phyloP scores from a whole-genome alignment of 2,329 filamentous ascomycete genomes.

The Lachnellula willkommii region DNA sequence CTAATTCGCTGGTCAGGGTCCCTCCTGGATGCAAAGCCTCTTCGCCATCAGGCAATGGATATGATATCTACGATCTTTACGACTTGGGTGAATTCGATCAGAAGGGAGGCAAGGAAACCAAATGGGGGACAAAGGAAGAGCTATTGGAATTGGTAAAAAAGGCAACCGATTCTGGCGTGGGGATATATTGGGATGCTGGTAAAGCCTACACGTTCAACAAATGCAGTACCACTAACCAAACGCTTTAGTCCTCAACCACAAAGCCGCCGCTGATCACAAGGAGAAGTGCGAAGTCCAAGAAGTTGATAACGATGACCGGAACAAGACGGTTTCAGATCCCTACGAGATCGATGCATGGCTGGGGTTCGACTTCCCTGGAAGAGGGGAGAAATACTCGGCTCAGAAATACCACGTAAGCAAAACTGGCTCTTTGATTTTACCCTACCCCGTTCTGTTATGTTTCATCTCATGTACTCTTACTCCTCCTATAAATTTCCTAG shows the following conservation, averaged over 20 bases:
- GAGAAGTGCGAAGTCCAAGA: conserved; percentile 59
- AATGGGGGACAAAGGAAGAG: conserved; percentile 64
- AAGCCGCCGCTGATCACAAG: conserved; percentile 60
- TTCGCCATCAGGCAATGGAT: conserved; percentile 57
- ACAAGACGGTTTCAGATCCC: conserved; percentile 46
- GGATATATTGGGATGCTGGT: conserved; percentile 59
- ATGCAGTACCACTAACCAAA: neutral
- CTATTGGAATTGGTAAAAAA: conserved; percentile 46
- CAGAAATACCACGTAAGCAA: conserved; percentile 50
- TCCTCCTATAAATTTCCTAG: too few species aligned
- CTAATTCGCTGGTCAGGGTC: conserved; percentile 36
- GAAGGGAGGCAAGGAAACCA: conserved; percentile 57
- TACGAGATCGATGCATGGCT: conserved; percentile 65
- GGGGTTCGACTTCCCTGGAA: conserved; percentile 59
- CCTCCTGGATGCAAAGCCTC: conserved; percentile 67
- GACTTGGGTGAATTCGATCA: conserved; percentile 69
- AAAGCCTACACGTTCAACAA: neutral
- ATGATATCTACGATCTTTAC: conserved; percentile 65
- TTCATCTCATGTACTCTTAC: too few species aligned
- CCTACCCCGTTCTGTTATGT: too few species aligned
- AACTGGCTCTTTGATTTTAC: too few species aligned
- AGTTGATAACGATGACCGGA: conserved; percentile 57
- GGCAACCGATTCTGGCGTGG: conserved; percentile 49
- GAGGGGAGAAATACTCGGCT: conserved; percentile 52
- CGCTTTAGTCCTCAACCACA: conserved; percentile 61